Percentiles rank a stretch among this genome's conserved stretches.
Conservation (phyloP, 306 rosid species). For the Pachyrhizus erosus region DNA sequence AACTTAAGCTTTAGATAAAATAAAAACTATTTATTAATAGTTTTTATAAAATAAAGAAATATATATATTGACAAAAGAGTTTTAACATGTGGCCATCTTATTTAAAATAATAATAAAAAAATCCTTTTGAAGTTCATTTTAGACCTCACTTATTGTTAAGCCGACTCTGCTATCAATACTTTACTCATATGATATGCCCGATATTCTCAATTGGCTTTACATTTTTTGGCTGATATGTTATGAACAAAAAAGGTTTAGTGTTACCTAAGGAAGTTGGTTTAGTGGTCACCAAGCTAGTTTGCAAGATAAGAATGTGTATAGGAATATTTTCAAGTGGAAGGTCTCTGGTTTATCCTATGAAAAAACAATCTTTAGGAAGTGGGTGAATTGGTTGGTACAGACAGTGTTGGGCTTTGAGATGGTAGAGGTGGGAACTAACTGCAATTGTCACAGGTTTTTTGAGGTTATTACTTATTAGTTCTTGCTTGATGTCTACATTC, state of each 20-base stretch:
- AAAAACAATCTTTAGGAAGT: background rate
- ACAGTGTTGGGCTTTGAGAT: background rate
- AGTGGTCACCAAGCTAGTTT: background rate
- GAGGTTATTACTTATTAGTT: background rate
- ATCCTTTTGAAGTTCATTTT: too few species aligned
- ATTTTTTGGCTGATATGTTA: background rate
- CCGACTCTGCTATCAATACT: too few species aligned
- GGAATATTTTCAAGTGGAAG: background rate
- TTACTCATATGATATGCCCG: background rate
- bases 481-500: constrained; percentile 2
- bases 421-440: background rate
- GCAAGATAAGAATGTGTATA: background rate
- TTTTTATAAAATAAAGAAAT: too few species aligned
- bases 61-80: too few species aligned
- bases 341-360: background rate
- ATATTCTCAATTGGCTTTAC: background rate
- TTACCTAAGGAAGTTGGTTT: background rate
- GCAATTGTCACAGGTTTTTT: background rate
- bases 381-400: background rate
- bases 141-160: too few species aligned
- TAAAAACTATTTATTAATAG: too few species aligned
- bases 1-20: too few species aligned
- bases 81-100: too few species aligned
- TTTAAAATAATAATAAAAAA: too few species aligned
- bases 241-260: background rate